Percentiles rank a stretch among this genome's conserved stretches.
phyloP scores from a whole-genome alignment of 257 asterid genomes.

The Linaria vulgaris region DNA sequence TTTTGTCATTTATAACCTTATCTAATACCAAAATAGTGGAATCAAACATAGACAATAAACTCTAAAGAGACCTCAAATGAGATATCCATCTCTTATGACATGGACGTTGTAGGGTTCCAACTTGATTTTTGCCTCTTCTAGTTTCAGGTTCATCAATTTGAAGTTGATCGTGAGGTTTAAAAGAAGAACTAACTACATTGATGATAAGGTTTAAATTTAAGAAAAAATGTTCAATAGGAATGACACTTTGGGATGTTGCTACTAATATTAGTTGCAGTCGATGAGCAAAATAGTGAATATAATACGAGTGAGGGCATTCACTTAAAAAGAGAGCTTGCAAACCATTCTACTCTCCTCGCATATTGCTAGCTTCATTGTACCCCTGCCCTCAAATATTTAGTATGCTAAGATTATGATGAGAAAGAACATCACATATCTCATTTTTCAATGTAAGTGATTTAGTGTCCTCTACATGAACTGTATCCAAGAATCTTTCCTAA shows the following conservation, averaged over 20 bases:
- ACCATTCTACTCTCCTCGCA: too few relatives aligned
- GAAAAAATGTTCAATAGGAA: not conserved
- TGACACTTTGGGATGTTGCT: not conserved
- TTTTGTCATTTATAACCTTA: too few relatives aligned
- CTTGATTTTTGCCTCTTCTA: not conserved
- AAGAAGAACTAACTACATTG: not conserved
- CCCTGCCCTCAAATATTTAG: too few relatives aligned
- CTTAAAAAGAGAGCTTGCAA: too few relatives aligned
- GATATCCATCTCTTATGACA: slow-evolving; percentile 5
- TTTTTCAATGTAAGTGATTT: too few relatives aligned
- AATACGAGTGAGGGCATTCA: too few relatives aligned
- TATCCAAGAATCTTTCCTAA: not conserved
- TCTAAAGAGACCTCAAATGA: slow-evolving; percentile 6
- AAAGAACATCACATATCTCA: too few relatives aligned
- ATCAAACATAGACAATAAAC: slow-evolving; percentile 1
- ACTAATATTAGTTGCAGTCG: too few relatives aligned
- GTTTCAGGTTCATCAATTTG: not conserved
- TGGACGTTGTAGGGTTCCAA: not conserved
- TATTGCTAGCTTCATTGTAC: too few relatives aligned
- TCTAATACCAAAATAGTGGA: not conserved
- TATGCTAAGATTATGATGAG: too few relatives aligned
- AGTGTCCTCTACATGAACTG: not conserved
- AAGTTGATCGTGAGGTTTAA: not conserved
- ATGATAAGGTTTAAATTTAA: not conserved
- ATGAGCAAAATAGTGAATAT: too few relatives aligned